Percentiles rank a stretch among this genome's conserved stretches.
These are phyloP conservation scores for Neurospora terricola DNA, from an alignment of 495 filamentous ascomycete genomes.

Conservation along the genomic window DNA sequence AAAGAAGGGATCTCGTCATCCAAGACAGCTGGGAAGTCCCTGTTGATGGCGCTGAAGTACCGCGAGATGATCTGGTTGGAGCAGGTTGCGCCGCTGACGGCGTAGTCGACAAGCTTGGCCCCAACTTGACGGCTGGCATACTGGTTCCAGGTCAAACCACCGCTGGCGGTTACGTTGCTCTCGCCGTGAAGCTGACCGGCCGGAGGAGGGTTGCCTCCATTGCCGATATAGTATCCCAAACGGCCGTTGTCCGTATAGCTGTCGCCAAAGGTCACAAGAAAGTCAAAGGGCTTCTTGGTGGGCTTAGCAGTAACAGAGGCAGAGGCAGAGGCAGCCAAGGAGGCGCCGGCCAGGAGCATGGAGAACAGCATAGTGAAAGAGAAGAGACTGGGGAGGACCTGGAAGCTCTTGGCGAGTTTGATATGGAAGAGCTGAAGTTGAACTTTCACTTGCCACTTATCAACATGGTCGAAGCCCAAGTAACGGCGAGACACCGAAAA, in stretches of 20 bases:
- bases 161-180: constrained; percentile 42
- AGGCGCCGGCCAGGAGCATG: constrained; percentile 15
- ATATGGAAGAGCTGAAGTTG: background rate
- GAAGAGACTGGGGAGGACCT: background rate
- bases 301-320: background rate
- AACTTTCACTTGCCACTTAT: background rate
- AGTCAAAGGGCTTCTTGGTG: constrained; percentile 16
- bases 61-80: constrained; percentile 54
- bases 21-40: constrained; percentile 48
- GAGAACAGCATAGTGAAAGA: constrained; percentile 15
- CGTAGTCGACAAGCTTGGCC: constrained; percentile 61
- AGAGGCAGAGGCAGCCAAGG: constrained; percentile 9
- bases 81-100: constrained; percentile 59
- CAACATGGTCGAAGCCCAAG: background rate
- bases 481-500: background rate
- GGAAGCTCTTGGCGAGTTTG: background rate
- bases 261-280: constrained; percentile 50
- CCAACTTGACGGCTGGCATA: constrained; percentile 46
- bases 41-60: constrained; percentile 34
- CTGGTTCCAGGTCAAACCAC: constrained; percentile 60
- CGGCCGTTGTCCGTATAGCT: constrained; percentile 68
- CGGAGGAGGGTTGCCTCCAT: constrained; percentile 51
- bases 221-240: constrained; percentile 45
- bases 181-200: constrained; percentile 39
- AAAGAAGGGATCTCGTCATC: constrained; percentile 64